Base-by-base conservation (phyloP, 2,329 filamentous ascomycete species). In the Clarireedia homoeocarpa region DNA sequence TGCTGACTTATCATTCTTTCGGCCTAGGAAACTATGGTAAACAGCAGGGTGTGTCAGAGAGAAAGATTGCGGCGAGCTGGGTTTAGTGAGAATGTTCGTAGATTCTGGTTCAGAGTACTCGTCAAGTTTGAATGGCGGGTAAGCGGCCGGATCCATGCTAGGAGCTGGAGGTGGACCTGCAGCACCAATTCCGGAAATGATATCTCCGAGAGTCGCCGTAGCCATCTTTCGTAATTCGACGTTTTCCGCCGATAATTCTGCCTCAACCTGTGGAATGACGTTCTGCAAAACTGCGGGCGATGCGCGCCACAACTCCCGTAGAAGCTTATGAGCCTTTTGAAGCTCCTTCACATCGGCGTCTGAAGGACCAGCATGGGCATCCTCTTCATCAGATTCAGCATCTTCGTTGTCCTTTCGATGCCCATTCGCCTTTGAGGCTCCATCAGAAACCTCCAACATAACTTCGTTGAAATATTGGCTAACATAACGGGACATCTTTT, bases 391-490 rank as follows among this genome's bases (percentile, higher is more conserved):
- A 0, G 76, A 79, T 20, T 86, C 85, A 26, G 81, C 81, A 17
- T 77, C 79, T 58, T 79, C 80, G 39, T 20, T 42, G n/a, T n/a
- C 39, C 6, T n/a, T 42, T 56, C 74, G 69, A 58, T 74, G 75
- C 4, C 80, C 81, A 60, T 83, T 85, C 53, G 75, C 61, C 63
- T 79, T 77, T 9, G 62, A 55, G 24, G 53, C 61, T 39, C 75
- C 74, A 47, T 82, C 78, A 39, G 85, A 91, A 3, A 91, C 88
- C 67, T 96, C 91, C 59, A 97, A 84, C 57, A 99, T 95, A 51
- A 97, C 91, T 56, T 95, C 91, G 71, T 91, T 95, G 70, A 99
- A 99, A 71, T 97, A 99, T 67, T 95, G 91, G 63, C 90, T 92
- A 55, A 97, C 86, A 63, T 95, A 90, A 59, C 91, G 86, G 1